These are phyloP conservation scores for Myxozyma neglecta DNA, from an alignment of 805 yeast species.

Conservation along the genomic window DNA sequence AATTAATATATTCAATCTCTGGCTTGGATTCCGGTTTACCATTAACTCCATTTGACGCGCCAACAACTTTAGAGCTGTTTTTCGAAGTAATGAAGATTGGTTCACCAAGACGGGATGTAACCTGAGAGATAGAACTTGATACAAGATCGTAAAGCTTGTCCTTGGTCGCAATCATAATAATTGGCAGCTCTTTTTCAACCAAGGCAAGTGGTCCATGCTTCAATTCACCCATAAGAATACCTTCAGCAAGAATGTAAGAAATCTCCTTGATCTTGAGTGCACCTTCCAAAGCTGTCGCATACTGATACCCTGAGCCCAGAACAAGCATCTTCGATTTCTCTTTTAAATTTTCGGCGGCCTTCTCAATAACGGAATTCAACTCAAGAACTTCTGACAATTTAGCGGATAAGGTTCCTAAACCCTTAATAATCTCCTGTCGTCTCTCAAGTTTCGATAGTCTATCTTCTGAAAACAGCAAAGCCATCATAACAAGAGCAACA, in stretches of 20 bases:
- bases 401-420: conserved; percentile 76
- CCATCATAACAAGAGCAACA: conserved; percentile 95
- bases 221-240: conserved; percentile 97
- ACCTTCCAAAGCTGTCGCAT: conserved; percentile 96
- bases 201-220: conserved; percentile 97
- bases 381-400: conserved; percentile 77
- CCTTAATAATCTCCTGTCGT: conserved; percentile 81
- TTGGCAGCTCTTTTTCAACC: conserved; percentile 91
- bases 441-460: conserved; percentile 73
- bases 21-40: neutral
- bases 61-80: conserved; percentile 53
- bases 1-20: conserved; percentile 41
- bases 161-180: conserved; percentile 92
- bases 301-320: conserved; percentile 96
- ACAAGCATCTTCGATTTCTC: conserved; percentile 82
- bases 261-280: conserved; percentile 97
- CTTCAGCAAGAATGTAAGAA: conserved; percentile 98
- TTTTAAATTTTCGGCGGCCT: conserved; percentile 72
- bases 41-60: conserved; percentile 34
- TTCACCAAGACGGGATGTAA: conserved; percentile 93
- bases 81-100: conserved; percentile 92
- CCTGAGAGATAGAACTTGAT: conserved; percentile 93
- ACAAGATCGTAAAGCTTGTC: conserved; percentile 96
- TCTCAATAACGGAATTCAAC: conserved; percentile 71
- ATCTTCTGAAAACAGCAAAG: conserved; percentile 91